A percentile compares a stretch with the other conserved stretches of the same genome.
Conservation (phyloP, 306 rosid species). For the Cucurbita ficifolia region DNA sequence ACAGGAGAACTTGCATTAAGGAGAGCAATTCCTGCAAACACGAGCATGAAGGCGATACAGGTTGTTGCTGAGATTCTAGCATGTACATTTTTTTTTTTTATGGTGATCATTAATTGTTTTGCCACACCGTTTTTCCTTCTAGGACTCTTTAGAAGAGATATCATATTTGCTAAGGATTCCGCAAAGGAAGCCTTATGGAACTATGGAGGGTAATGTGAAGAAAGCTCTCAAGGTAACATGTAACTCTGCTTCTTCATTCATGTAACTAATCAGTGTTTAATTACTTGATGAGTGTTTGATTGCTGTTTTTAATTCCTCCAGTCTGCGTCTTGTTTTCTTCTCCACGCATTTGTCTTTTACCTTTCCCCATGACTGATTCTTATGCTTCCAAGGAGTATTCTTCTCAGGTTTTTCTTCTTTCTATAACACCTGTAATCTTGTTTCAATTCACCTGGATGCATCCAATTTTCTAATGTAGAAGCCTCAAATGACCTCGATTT, state of each 20-base stretch:
- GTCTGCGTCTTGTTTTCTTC: no score
- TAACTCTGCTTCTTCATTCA: neutral
- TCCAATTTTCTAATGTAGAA: no score
- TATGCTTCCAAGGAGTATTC: no score
- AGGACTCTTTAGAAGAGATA: conserved; percentile 83
- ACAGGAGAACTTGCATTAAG: conserved; percentile 87
- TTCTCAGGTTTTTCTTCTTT: no score
- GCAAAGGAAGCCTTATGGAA: conserved; percentile 86
- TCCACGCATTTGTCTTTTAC: no score
- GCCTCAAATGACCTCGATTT: no score
- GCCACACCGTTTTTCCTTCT: conserved; percentile 7
- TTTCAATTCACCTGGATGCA: no score
- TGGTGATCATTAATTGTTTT: neutral
- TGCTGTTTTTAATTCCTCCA: no score
- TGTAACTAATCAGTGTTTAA: neutral
- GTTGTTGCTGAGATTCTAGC: conserved; percentile 18
- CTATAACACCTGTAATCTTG: no score
- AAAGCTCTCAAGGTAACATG: conserved; percentile 61
- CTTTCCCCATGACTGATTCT: no score
- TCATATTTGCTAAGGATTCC: conserved; percentile 82
- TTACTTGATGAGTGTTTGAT: no score
- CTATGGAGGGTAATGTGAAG: conserved; percentile 93
- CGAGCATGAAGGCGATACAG: conserved; percentile 83
- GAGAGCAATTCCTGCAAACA: conserved; percentile 77
- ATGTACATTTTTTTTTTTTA: neutral